Percentiles rank a stretch among this genome's conserved stretches.
These are phyloP conservation scores for Mytilinidion resinicola DNA, from an alignment of 495 filamentous ascomycete genomes.

Conservation along the genomic window DNA sequence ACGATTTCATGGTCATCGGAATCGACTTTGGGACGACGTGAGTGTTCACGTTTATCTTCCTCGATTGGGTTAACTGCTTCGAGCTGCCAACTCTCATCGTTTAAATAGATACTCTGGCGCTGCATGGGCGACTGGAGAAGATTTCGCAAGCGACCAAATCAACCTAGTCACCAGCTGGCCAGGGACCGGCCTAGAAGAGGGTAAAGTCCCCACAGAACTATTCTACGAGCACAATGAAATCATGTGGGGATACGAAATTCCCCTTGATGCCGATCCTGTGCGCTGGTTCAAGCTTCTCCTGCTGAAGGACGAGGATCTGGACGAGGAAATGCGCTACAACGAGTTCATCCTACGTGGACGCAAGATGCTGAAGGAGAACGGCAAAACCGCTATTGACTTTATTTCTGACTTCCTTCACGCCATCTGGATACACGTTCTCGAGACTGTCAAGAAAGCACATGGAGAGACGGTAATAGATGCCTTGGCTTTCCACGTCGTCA, in stretches of 20 bases:
- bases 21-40: conserved; percentile 25
- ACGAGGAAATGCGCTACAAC: background rate
- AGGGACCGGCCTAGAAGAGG: background rate
- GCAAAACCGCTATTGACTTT: conserved; percentile 7
- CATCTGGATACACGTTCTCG: conserved; percentile 17
- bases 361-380: background rate
- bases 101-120: conserved; percentile 12
- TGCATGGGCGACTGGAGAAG: conserved; percentile 7
- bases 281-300: conserved; percentile 17
- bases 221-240: conserved; percentile 1
- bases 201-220: conserved; percentile 7
- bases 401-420: conserved; percentile 14
- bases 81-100: background rate
- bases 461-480: background rate
- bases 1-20: conserved; percentile 4
- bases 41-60: background rate
- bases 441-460: background rate
- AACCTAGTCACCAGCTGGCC: conserved; percentile 14
- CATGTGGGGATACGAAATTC: conserved; percentile 14
- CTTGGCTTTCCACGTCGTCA: conserved; percentile 8
- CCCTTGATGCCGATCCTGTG: background rate
- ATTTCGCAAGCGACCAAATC: conserved; percentile 5
- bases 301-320: conserved; percentile 8
- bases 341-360: background rate
- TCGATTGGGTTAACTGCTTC: background rate